A percentile compares a stretch with the other conserved stretches of the same genome.
phyloP scores from a whole-genome alignment of 768 basidiomycete genomes.

The Termitomyces sp. region DNA sequence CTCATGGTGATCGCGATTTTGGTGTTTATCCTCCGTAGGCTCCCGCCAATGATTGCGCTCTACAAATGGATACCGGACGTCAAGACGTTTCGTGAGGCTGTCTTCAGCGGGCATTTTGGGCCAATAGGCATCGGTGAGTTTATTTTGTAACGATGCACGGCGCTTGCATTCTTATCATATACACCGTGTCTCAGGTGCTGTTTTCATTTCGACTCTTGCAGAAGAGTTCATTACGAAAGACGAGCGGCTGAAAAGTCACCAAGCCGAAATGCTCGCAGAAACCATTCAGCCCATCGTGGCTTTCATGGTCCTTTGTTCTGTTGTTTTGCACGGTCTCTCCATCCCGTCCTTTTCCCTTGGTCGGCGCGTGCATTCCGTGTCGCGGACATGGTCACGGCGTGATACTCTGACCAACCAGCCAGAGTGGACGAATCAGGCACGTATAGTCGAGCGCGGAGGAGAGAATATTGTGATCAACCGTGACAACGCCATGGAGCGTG shows the following conservation, averaged over 20 bases:
- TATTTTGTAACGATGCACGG: neutral
- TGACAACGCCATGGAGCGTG: constrained; percentile 52
- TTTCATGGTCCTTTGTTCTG: constrained; percentile 91
- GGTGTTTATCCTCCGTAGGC: constrained; percentile 74
- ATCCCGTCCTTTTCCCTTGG: constrained; percentile 95
- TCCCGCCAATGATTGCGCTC: constrained; percentile 78
- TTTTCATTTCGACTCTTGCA: constrained; percentile 90
- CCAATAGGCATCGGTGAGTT: constrained; percentile 70
- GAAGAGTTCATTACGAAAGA: constrained; percentile 46
- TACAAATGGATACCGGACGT: constrained; percentile 96
- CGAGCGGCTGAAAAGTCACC: constrained; percentile 39
- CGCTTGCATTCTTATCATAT: neutral
- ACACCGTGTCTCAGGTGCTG: constrained; percentile 49
- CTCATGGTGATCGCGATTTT: constrained; percentile 78
- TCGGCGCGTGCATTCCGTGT: constrained; percentile 83
- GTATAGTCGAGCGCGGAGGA: constrained; percentile 62
- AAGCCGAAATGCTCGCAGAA: constrained; percentile 60
- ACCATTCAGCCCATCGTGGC: constrained; percentile 90
- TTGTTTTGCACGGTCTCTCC: constrained; percentile 83
- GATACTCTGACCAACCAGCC: constrained; percentile 38
- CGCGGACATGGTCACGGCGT: constrained; percentile 86
- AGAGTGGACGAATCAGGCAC: constrained; percentile 80
- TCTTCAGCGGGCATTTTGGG: constrained; percentile 95
- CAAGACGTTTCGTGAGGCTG: constrained; percentile 88
- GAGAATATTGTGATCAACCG: constrained; percentile 79